phyloP scores from a whole-genome alignment of 2,329 filamentous ascomycete genomes.

The Spiromastix sp. region DNA sequence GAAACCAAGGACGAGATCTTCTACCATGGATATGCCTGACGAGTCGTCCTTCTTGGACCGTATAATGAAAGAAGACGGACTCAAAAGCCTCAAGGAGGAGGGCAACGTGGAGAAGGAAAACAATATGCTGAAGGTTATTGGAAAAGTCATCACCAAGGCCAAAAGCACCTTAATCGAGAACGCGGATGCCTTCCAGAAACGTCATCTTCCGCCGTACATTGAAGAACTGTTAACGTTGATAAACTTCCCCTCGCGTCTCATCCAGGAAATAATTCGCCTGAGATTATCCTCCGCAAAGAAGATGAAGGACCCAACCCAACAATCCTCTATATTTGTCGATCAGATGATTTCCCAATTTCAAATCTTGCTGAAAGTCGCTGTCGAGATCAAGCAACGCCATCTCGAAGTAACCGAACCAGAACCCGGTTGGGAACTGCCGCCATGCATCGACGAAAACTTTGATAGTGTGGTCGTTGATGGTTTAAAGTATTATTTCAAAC shows the following conservation, averaged over 20 bases:
- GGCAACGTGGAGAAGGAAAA: slow-evolving; percentile 37
- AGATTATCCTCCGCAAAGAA: slow-evolving; percentile 84
- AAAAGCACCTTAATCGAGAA: slow-evolving; percentile 86
- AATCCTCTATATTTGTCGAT: slow-evolving; percentile 87
- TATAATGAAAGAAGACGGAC: slow-evolving; percentile 87
- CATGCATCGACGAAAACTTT: slow-evolving; percentile 94
- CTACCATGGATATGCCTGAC: slow-evolving; percentile 66
- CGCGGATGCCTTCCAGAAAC: slow-evolving; percentile 70
- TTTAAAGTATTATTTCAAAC: slow-evolving; percentile 95
- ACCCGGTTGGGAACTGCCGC: slow-evolving; percentile 87
- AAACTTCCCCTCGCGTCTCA: slow-evolving; percentile 90
- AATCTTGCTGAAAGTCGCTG: slow-evolving; percentile 80
- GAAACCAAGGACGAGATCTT: slow-evolving; percentile 59
- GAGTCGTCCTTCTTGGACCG: slow-evolving; percentile 91
- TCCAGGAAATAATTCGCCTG: slow-evolving; percentile 92
- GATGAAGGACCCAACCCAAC: slow-evolving; percentile 89
- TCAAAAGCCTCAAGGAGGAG: slow-evolving; percentile 82
- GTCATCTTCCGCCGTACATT: slow-evolving; percentile 90
- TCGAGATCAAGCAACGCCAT: slow-evolving; percentile 86
- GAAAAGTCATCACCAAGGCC: slow-evolving; percentile 81
- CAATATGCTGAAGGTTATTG: slow-evolving; percentile 77
- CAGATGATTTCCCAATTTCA: slow-evolving; percentile 98
- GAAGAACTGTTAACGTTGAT: slow-evolving; percentile 92
- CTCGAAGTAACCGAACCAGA: slow-evolving; percentile 73
- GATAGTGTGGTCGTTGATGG: slow-evolving; percentile 86